Conservation (phyloP, 345 rosid genomes). For the Turritis glabra region DNA sequence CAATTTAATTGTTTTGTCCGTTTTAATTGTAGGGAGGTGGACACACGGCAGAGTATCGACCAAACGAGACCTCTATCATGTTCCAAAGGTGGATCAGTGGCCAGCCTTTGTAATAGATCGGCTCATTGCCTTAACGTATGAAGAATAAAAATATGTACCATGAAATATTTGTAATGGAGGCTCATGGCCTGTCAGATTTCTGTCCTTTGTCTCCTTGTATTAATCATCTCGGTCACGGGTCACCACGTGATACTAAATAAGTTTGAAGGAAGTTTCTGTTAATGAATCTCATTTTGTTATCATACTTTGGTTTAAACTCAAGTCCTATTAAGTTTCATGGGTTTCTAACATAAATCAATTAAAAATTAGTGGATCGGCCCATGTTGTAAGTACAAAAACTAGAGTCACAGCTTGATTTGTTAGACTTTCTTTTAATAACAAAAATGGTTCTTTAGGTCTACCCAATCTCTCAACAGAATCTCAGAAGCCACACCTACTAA, state of each 20-base stretch:
- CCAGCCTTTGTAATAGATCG: slow-evolving; percentile 19
- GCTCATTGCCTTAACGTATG: background rate
- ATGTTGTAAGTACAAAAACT: background rate
- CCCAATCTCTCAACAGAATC: too few relatives aligned
- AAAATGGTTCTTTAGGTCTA: too few relatives aligned
- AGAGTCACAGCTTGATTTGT: background rate
- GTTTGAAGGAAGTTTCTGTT: background rate
- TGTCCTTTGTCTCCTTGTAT: background rate
- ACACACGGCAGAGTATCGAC: slow-evolving; percentile 29
- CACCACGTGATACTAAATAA: background rate
- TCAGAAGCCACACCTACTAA: too few relatives aligned
- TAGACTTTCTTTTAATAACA: too few relatives aligned
- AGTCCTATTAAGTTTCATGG: background rate
- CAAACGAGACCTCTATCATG: slow-evolving; percentile 22
- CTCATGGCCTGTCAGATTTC: background rate
- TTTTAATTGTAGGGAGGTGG: slow-evolving; percentile 34
- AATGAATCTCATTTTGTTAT: background rate
- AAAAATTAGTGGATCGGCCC: background rate
- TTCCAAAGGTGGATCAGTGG: slow-evolving; percentile 32
- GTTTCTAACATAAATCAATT: background rate
- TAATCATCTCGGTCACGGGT: background rate
- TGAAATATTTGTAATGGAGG: background rate
- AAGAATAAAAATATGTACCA: background rate
- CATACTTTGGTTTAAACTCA: background rate
- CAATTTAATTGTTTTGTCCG: background rate